A percentile compares a stretch with the other conserved stretches of the same genome.
phyloP scores from a whole-genome alignment of 2,329 filamentous ascomycete genomes.

The Monosporascus sp. region DNA sequence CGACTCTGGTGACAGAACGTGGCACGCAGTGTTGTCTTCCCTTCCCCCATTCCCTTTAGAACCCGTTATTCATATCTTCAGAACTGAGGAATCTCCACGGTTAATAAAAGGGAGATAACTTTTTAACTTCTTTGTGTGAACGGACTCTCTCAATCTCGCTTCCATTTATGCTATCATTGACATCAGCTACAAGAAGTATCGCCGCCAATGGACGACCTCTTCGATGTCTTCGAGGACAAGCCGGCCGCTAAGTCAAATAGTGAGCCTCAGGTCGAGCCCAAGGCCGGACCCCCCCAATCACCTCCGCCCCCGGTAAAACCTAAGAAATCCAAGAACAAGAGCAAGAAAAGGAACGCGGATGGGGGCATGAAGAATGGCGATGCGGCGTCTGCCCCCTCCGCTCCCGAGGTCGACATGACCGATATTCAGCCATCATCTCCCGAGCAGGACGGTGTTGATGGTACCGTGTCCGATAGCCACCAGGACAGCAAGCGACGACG shows the following conservation, averaged over 20 bases:
- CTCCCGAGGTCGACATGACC: slow-evolving; percentile 23
- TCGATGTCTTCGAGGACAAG: slow-evolving; percentile 73
- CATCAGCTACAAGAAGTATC: background rate
- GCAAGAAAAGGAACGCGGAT: slow-evolving; percentile 82
- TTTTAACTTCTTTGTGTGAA: background rate
- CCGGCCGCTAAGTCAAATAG: slow-evolving; percentile 40
- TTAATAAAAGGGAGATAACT: no score
- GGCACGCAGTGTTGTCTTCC: background rate
- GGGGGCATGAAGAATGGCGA: slow-evolving; percentile 61
- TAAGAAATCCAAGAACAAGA: slow-evolving; percentile 44
- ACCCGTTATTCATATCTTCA: no score
- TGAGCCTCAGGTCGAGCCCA: slow-evolving; percentile 25
- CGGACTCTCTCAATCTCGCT: background rate
- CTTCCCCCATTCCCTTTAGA: background rate
- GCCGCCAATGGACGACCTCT: slow-evolving; percentile 67
- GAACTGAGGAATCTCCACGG: no score
- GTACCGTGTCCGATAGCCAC: slow-evolving; percentile 36
- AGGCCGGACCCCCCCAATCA: slow-evolving; percentile 26
- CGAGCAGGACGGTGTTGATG: slow-evolving; percentile 29
- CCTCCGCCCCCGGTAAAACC: slow-evolving; percentile 24
- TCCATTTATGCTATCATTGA: background rate
- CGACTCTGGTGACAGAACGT: no score
- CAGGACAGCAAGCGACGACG: slow-evolving; percentile 58
- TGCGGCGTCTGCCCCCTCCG: slow-evolving; percentile 27
- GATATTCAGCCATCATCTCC: slow-evolving; percentile 29